A percentile compares a stretch with the other conserved stretches of the same genome.
These are phyloP conservation scores for Cercospora janseana DNA, from an alignment of 2,329 filamentous ascomycete genomes.

Conservation along the genomic window DNA sequence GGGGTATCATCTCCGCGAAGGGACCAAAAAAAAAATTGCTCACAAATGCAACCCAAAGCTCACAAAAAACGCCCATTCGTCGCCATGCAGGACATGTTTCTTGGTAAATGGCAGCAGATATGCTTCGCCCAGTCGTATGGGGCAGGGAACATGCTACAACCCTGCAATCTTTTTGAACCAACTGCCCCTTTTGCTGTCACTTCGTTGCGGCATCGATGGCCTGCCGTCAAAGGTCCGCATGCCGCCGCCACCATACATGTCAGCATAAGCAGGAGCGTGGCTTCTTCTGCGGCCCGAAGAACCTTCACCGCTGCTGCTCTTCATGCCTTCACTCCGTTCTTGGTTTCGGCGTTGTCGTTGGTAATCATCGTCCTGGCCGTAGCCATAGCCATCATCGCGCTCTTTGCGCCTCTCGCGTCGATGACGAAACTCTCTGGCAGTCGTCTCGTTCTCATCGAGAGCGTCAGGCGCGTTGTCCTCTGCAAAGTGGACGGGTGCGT, in stretches of 20 bases:
- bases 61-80: background rate
- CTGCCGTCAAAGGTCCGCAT: slow-evolving; percentile 44
- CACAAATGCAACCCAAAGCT: background rate
- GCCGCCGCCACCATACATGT: slow-evolving; percentile 33
- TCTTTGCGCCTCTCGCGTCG: slow-evolving; percentile 27
- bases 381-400: slow-evolving; percentile 26
- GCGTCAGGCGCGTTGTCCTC: slow-evolving; percentile 29
- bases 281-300: slow-evolving; percentile 31
- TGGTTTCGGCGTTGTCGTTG: slow-evolving; percentile 27
- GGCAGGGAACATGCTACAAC: slow-evolving; percentile 10
- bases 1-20: slow-evolving; percentile 6
- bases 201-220: slow-evolving; percentile 36
- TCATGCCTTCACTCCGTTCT: slow-evolving; percentile 28
- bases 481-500: slow-evolving; percentile 38
- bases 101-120: too few species aligned
- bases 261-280: slow-evolving; percentile 34
- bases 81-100: slow-evolving; percentile 1
- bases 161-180: slow-evolving; percentile 50
- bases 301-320: slow-evolving; percentile 37
- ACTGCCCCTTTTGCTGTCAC: slow-evolving; percentile 42
- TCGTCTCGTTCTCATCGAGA: slow-evolving; percentile 30
- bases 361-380: slow-evolving; percentile 26
- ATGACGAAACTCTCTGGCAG: slow-evolving; percentile 35
- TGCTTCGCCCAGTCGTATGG: too few species aligned
- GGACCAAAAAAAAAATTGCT: background rate